A percentile compares a stretch with the other conserved stretches of the same genome.
These are phyloP conservation scores for Paracorniculantispora psalliotae DNA, from an alignment of 2,329 filamentous ascomycete genomes.

Conservation along the genomic window DNA sequence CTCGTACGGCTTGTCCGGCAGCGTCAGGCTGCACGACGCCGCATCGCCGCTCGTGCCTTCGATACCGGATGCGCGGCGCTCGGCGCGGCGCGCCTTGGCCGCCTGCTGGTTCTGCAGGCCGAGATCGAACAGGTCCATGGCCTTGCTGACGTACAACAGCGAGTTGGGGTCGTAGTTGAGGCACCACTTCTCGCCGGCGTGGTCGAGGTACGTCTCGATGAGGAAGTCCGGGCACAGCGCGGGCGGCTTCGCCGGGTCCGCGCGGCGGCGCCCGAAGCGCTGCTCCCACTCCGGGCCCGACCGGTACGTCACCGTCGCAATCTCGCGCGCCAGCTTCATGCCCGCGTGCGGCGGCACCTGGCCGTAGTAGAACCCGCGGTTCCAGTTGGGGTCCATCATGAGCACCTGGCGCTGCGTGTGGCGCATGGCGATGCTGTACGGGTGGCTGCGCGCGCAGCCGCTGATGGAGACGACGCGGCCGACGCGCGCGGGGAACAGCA, in stretches of 20 bases:
- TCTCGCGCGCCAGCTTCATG: constrained; percentile 97
- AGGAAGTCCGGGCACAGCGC: constrained; percentile 96
- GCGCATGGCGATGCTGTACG: constrained; percentile 97
- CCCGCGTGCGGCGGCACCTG: constrained; percentile 84
- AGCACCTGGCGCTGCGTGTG: constrained; percentile 96
- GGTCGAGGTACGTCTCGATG: constrained; percentile 96
- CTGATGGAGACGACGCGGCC: constrained; percentile 82
- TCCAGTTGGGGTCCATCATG: constrained; percentile 99
- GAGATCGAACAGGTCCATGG: constrained; percentile 97
- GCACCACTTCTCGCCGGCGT: constrained; percentile 97
- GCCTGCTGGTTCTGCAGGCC: constrained; percentile 64
- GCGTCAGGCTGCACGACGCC: constrained; percentile 65
- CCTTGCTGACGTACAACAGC: constrained; percentile 92
- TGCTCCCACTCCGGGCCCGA: constrained; percentile 97
- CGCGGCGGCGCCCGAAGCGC: constrained; percentile 81
- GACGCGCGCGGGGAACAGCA: constrained; percentile 77
- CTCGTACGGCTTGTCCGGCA: constrained; percentile 79
- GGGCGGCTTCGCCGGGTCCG: constrained; percentile 79
- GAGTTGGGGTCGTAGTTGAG: constrained; percentile 96
- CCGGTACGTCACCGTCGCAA: constrained; percentile 94
- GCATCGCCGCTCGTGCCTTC: constrained; percentile 33
- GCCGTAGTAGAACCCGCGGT: constrained; percentile 89
- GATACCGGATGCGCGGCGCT: constrained; percentile 52
- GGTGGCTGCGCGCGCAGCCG: constrained; percentile 89
- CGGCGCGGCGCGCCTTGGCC: constrained; percentile 56